These are phyloP conservation scores for Ploettnerulaceae sp. DNA, from an alignment of 2,329 filamentous ascomycete species.

Conservation along the genomic window DNA sequence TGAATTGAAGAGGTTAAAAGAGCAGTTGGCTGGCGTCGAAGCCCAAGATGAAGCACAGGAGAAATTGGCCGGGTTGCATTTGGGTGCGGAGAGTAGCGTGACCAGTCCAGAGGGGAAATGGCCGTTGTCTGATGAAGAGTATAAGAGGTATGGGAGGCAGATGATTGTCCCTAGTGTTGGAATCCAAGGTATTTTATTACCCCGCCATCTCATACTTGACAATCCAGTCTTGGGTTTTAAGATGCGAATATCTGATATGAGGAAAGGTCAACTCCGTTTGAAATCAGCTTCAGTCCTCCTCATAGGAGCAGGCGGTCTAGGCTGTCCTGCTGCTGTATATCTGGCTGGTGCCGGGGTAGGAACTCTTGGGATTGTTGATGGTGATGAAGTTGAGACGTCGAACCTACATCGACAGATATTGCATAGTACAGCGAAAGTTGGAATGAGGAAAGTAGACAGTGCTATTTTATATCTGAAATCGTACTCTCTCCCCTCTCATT, in stretches of 20 bases:
- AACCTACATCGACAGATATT: slow-evolving; percentile 92
- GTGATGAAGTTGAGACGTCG: slow-evolving; percentile 79
- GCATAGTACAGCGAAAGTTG: slow-evolving; percentile 66
- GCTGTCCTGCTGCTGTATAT: slow-evolving; percentile 90
- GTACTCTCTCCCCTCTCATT: slow-evolving; percentile 37
- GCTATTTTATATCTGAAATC: slow-evolving; percentile 54
- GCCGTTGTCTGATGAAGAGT: slow-evolving; percentile 69
- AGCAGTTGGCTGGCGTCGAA: slow-evolving; percentile 39
- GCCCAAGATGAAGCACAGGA: slow-evolving; percentile 8
- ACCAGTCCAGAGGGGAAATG: slow-evolving; percentile 48
- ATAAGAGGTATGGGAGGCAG: slow-evolving; percentile 82
- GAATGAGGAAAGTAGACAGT: slow-evolving; percentile 76
- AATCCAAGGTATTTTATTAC: slow-evolving; percentile 53
- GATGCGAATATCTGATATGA: slow-evolving; percentile 1
- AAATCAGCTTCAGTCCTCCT: slow-evolving; percentile 69
- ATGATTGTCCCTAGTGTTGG: slow-evolving; percentile 83
- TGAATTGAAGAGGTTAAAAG: slow-evolving; percentile 43
- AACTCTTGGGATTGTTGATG: slow-evolving; percentile 78
- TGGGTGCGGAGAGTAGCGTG: slow-evolving; percentile 12
- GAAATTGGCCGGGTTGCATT: not conserved
- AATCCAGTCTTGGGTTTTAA: slow-evolving; percentile 12
- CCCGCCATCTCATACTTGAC: not conserved
- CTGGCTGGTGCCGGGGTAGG: slow-evolving; percentile 85
- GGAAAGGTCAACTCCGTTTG: slow-evolving; percentile 68
- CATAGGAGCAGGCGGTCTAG: slow-evolving; percentile 82